Conservation (phyloP, 768 basidiomycete species). For the Pisolithus microcarpus region DNA sequence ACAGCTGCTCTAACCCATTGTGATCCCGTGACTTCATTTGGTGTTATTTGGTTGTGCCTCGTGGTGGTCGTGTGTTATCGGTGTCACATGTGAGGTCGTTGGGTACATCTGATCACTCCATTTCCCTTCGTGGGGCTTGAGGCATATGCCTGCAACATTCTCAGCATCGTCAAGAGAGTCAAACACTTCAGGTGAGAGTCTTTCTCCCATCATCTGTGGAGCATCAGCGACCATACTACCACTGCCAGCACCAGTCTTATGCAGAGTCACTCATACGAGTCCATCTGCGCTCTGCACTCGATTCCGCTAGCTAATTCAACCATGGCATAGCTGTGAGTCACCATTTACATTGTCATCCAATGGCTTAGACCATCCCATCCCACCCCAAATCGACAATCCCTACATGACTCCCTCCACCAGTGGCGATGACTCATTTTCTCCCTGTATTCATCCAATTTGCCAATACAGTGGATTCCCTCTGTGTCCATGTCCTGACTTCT, state of each 20-base stretch:
- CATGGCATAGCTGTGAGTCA: slow-evolving; percentile 49
- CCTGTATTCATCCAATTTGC: slow-evolving; percentile 69
- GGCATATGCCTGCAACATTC: too few species aligned
- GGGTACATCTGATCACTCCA: too few species aligned
- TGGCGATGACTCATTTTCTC: slow-evolving; percentile 75
- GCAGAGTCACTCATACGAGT: slow-evolving; percentile 58
- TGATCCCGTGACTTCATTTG: too few species aligned
- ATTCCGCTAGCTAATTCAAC: slow-evolving; percentile 43
- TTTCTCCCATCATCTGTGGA: background rate
- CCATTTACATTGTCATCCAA: background rate
- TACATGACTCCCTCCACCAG: slow-evolving; percentile 63
- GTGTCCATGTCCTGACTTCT: slow-evolving; percentile 35
- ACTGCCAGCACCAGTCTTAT: slow-evolving; percentile 64
- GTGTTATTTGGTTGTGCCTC: too few species aligned
- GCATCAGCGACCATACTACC: background rate
- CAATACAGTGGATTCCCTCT: slow-evolving; percentile 51
- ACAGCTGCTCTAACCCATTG: too few species aligned
- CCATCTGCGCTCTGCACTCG: slow-evolving; percentile 62
- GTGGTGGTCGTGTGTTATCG: too few species aligned
- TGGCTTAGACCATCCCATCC: background rate
- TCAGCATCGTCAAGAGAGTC: too few species aligned
- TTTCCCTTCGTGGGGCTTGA: too few species aligned
- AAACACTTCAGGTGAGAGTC: slow-evolving; percentile 7
- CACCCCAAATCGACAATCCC: slow-evolving; percentile 59
- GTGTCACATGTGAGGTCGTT: too few species aligned